Evolutionary conservation across 805 yeast genomes (phyloP).

Genomic region (Brettanomyces nanus): DNA sequence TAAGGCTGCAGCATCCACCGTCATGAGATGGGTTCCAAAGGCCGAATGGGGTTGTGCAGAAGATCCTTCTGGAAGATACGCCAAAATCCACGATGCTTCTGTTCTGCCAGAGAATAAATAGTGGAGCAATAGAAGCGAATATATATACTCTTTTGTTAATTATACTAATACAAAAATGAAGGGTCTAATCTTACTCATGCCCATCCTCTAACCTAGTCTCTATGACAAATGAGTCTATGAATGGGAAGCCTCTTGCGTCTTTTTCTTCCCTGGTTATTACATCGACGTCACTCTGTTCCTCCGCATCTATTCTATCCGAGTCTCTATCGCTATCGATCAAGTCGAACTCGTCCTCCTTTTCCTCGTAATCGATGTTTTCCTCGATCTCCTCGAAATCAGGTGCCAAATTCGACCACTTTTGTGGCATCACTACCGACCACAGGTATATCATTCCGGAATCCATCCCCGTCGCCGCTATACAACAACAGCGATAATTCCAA

Average conservation of each 20-base stretch:
- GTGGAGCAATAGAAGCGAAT: neutral
- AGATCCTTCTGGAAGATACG: constrained; percentile 97
- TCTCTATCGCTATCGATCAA: constrained; percentile 52
- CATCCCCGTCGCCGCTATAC: constrained; percentile 74
- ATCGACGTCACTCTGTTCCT: constrained; percentile 66
- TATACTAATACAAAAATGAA: too few relatives aligned
- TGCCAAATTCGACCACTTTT: constrained; percentile 93
- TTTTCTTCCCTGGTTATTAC: constrained; percentile 51
- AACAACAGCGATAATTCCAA: constrained; percentile 74
- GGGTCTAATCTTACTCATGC: too few relatives aligned
- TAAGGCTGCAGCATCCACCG: constrained; percentile 90
- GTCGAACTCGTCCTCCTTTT: constrained; percentile 88
- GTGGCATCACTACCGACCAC: constrained; percentile 80
- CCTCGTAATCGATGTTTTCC: constrained; percentile 82
- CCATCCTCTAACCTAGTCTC: too few relatives aligned
- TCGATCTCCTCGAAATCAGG: constrained; percentile 95
- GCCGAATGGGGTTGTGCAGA: constrained; percentile 99
- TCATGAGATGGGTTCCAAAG: constrained; percentile 99
- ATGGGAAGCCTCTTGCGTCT: constrained; percentile 68
- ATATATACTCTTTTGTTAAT: neutral
- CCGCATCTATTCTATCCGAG: constrained; percentile 44
- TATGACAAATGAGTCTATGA: constrained; percentile 50
- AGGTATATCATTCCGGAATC: constrained; percentile 77
- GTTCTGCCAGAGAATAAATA: constrained; percentile 20
- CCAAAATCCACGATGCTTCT: constrained; percentile 77